A percentile compares a stretch with the other conserved stretches of the same genome.
phyloP scores from a whole-genome alignment of 768 basidiomycete species.

The Leucosporidium creatinivorum region DNA sequence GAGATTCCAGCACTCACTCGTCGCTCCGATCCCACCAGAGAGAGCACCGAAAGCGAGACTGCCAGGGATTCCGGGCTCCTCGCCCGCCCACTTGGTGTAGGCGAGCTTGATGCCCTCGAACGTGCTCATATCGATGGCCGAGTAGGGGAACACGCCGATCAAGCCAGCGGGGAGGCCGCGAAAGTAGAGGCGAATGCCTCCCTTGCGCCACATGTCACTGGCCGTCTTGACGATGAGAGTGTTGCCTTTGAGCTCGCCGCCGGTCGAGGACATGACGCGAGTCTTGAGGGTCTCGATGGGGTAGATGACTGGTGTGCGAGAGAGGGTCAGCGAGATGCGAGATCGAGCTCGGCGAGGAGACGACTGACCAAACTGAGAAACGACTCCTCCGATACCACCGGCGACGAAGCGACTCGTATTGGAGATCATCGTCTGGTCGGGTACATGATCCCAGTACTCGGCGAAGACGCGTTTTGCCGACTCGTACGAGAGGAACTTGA shows the following conservation, averaged over 20 bases:
- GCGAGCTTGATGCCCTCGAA: conserved; percentile 92
- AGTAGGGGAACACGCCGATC: conserved; percentile 83
- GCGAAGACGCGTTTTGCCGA: conserved; percentile 93
- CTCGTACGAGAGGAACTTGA: conserved; percentile 96
- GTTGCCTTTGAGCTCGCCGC: conserved; percentile 44
- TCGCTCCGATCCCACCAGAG: conserved; percentile 28
- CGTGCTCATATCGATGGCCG: conserved; percentile 78
- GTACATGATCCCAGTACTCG: conserved; percentile 79
- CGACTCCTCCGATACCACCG: conserved; percentile 92
- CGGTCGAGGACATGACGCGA: conserved; percentile 91
- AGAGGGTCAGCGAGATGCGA: too few relatives aligned
- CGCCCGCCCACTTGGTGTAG: conserved; percentile 75
- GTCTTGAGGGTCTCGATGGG: conserved; percentile 97
- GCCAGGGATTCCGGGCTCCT: conserved; percentile 77
- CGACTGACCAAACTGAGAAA: conserved; percentile 72
- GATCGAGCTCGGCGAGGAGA: conserved; percentile 17
- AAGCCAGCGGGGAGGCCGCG: conserved; percentile 85
- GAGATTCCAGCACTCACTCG: conserved; percentile 17
- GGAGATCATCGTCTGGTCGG: conserved; percentile 80
- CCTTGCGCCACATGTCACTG: conserved; percentile 66
- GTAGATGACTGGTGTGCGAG: conserved; percentile 66
- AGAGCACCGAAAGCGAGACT: conserved; percentile 50
- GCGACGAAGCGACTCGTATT: conserved; percentile 87
- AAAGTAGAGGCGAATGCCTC: conserved; percentile 78
- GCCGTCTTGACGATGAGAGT: conserved; percentile 54